Evolutionary conservation across 1,139 yeast species (phyloP), one percentile per base, ranked within the genome.

Genomic region (Barnettozyma hawaiiensis): DNA sequence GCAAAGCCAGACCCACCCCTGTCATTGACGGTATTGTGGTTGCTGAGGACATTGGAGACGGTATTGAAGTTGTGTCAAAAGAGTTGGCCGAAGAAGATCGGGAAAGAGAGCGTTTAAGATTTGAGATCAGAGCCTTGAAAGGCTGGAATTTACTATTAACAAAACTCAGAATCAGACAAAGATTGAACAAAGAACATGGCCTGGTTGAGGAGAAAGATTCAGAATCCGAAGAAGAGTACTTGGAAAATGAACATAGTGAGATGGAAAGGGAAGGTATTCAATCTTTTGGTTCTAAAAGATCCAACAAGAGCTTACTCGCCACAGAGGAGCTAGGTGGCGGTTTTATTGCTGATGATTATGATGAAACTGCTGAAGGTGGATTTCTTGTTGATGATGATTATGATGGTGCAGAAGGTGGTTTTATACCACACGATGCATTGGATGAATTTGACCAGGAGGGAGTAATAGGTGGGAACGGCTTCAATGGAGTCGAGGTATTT

Each of bases 21-120:
- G 68, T 70, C 44, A 76, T 81, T 41, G 80, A 82, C 4, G 98
- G 98, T 2, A 74, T 89, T 22, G 83, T 92, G 3, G 78, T 90
- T 9, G 81, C 84, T 4, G 56, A 58, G 26, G 81, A 81, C 53
- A 77, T 66, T 50, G 67, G 68, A 47, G 95, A 85, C 33, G 96
- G 95, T 0, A 70, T 89, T 29, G 57, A 66, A 22, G 66, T 71
- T 1, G 79, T 82, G 0, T 68, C 81, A 36, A 75, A 75, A 7
- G 75, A 76, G 24, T 57, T 87, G 36, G 81, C 80, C 40, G 71
- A 71, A 42, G 85, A 79, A 44, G 73, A 69, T 36, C 62, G 62
- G 12, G 78, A 77, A 35, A 69, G 68, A 26, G 69, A 67, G 42
- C 65, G 72, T 43, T 64, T 63, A 35, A 67, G 71, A 26, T 63